Conservation (phyloP, 495 filamentous ascomycete genomes). For the Neurospora sp. region DNA sequence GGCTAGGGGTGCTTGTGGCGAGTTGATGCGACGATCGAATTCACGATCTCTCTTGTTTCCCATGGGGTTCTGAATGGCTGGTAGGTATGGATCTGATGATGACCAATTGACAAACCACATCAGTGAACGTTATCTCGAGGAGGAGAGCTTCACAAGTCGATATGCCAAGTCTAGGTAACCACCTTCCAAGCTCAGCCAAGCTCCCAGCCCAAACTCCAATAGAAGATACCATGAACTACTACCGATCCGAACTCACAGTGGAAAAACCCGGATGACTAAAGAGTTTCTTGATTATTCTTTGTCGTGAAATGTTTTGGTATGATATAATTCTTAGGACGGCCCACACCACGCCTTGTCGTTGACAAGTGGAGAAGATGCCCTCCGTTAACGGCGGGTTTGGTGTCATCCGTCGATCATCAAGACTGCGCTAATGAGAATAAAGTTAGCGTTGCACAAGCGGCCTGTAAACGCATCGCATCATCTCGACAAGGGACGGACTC, state of each 20-base stretch:
- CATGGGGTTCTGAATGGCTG: neutral
- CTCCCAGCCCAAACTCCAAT: neutral
- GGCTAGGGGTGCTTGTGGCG: neutral
- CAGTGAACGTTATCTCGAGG: neutral
- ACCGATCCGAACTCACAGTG: neutral
- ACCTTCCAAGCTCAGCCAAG: neutral
- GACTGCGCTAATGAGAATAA: neutral
- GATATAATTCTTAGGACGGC: neutral
- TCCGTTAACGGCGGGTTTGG: neutral
- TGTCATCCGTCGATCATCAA: neutral
- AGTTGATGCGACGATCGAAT: neutral
- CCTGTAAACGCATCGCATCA: neutral
- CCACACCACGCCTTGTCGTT: neutral
- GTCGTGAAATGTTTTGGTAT: neutral
- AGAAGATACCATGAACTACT: neutral
- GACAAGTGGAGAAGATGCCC: neutral
- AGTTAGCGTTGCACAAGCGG: neutral
- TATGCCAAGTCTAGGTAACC: neutral
- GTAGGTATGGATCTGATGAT: neutral
- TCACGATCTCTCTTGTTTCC: neutral
- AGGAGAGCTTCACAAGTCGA: neutral
- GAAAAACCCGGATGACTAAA: neutral
- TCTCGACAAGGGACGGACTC: neutral
- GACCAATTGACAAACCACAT: neutral
- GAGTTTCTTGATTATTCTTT: neutral